Percentiles rank a stretch among this genome's conserved stretches.
These are phyloP conservation scores for Saxispiralis lemnorum DNA, from an alignment of 495 filamentous ascomycete genomes.

Conservation along the genomic window DNA sequence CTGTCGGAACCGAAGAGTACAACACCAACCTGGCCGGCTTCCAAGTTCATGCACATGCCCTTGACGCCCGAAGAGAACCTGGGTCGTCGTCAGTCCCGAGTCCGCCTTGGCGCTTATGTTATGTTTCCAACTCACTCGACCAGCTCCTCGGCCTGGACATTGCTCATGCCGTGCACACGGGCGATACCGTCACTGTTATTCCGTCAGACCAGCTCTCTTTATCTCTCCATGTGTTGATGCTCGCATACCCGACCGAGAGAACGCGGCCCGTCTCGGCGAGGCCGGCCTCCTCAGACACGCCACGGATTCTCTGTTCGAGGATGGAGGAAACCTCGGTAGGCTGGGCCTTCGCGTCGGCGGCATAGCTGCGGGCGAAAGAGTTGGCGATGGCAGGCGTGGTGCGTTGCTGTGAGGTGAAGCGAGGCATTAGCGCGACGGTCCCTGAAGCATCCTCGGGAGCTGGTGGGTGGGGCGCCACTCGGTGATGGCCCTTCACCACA, in stretches of 20 bases:
- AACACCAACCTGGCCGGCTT: conserved; percentile 99
- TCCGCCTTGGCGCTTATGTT: neutral
- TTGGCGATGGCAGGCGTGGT: conserved; percentile 61
- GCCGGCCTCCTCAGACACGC: conserved; percentile 87
- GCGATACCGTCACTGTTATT: conserved; percentile 91
- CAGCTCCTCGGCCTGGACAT: conserved; percentile 99
- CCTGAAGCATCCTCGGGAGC: neutral
- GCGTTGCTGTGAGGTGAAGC: conserved; percentile 45
- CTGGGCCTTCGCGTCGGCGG: conserved; percentile 79
- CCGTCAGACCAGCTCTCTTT: conserved; percentile 24
- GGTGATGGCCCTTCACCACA: too few species aligned
- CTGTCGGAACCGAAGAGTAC: conserved; percentile 99
- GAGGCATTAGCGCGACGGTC: conserved; percentile 11
- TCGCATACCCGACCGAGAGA: conserved; percentile 87
- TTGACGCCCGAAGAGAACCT: conserved; percentile 98
- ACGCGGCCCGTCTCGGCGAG: conserved; percentile 98
- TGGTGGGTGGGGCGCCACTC: too few species aligned
- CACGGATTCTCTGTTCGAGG: conserved; percentile 95
- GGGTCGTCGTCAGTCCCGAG: conserved; percentile 25
- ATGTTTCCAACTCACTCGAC: conserved; percentile 64
- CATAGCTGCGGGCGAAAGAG: conserved; percentile 75
- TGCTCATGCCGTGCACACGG: conserved; percentile 98
- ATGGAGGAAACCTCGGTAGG: conserved; percentile 98
- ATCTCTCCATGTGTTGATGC: conserved; percentile 12
- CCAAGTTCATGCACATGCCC: conserved; percentile 99